Evolutionary conservation across 495 filamentous ascomycete species (phyloP).

Genomic region (Cercophora samala): DNA sequence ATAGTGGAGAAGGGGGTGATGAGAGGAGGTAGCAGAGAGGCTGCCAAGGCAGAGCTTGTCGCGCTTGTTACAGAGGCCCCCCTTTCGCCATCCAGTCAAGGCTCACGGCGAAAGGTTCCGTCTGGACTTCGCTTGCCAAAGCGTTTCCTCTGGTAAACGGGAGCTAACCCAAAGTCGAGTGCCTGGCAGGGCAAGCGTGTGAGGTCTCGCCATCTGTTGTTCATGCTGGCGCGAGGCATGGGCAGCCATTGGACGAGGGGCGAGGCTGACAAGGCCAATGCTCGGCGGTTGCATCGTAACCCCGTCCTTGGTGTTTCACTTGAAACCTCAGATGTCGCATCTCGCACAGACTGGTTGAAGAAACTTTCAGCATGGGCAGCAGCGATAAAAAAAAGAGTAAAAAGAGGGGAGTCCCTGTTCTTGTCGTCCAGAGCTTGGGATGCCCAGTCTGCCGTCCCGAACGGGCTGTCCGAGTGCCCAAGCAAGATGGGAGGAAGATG

Average conservation of each 20-base stretch:
- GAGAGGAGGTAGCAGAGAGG: background rate
- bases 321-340: constrained; percentile 38
- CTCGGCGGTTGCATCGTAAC: constrained; percentile 23
- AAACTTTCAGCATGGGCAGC: constrained; percentile 4
- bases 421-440: background rate
- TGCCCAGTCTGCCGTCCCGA: constrained; percentile 2
- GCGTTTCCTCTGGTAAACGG: constrained; percentile 7
- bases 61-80: background rate
- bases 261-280: constrained; percentile 35
- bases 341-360: constrained; percentile 16
- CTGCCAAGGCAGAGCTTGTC: constrained; percentile 18
- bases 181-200: background rate
- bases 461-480: constrained; percentile 3
- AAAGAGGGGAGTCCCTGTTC: background rate
- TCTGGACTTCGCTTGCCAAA: background rate
- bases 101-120: constrained; percentile 1
- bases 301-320: constrained; percentile 37
- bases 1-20: constrained; percentile 14
- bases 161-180: background rate
- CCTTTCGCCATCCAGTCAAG: background rate
- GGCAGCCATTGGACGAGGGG: constrained; percentile 25
- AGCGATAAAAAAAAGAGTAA: constrained; percentile 2
- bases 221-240: constrained; percentile 26
- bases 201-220: constrained; percentile 16
- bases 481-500: background rate